These are phyloP conservation scores for Biscogniauxia mediterranea DNA, from an alignment of 2,329 filamentous ascomycete species.

Conservation along the genomic window DNA sequence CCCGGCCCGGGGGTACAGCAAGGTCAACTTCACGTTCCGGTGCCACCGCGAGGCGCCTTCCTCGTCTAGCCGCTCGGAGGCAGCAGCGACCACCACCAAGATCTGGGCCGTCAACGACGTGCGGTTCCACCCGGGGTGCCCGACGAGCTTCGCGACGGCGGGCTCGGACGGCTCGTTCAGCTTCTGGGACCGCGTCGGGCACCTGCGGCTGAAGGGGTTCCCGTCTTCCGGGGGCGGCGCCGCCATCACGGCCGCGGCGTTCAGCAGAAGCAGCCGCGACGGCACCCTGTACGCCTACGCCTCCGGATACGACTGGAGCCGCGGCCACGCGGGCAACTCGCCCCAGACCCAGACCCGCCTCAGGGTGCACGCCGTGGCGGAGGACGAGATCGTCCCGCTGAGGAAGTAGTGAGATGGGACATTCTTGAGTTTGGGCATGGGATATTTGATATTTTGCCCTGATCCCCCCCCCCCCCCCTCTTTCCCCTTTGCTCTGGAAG, in stretches of 20 bases:
- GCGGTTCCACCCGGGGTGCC: conserved; percentile 28
- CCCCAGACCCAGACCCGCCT: conserved; percentile 25
- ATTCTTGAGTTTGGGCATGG: background rate
- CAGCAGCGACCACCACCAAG: conserved; percentile 15
- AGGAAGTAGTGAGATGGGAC: conserved; percentile 6
- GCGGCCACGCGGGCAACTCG: conserved; percentile 48
- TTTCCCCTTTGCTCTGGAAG: too few species aligned
- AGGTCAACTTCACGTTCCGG: conserved; percentile 29
- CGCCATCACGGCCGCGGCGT: conserved; percentile 61
- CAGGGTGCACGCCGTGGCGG: conserved; percentile 28
- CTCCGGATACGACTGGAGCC: conserved; percentile 71
- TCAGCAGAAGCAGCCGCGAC: conserved; percentile 58
- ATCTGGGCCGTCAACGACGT: conserved; percentile 36
- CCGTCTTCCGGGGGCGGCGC: conserved; percentile 41
- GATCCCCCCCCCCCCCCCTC: too few species aligned
- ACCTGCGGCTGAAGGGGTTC: conserved; percentile 52
- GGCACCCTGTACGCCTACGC: conserved; percentile 60
- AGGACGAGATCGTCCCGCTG: conserved; percentile 16
- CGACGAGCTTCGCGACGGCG: conserved; percentile 29
- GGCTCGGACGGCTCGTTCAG: conserved; percentile 38
- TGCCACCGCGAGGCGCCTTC: conserved; percentile 31
- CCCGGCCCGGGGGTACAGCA: conserved; percentile 3
- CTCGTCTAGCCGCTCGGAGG: too few species aligned
- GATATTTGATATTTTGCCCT: background rate
- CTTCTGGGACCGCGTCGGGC: conserved; percentile 57